A percentile compares a stretch with the other conserved stretches of the same genome.
phyloP scores from a whole-genome alignment of 495 filamentous ascomycete species.

The Baudoinia panamericana region DNA sequence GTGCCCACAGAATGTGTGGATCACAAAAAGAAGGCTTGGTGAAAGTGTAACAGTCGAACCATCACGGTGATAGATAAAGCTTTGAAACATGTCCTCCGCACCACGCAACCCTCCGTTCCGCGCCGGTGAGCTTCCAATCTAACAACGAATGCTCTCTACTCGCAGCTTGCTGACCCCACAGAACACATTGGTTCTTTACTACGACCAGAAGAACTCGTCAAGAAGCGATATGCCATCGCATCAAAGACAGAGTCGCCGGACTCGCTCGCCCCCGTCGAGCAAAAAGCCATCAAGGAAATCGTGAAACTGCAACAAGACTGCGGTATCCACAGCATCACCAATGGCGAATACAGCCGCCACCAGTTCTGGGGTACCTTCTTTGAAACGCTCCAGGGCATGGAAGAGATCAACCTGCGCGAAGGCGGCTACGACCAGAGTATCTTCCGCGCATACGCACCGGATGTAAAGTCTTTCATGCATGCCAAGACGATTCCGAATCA shows the following conservation, averaged over 20 bases:
- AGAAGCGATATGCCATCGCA: slow-evolving; percentile 27
- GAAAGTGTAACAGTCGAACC: no score
- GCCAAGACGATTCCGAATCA: slow-evolving; percentile 27
- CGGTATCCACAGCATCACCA: slow-evolving; percentile 24
- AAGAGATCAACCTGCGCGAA: slow-evolving; percentile 24
- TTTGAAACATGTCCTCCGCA: slow-evolving; percentile 19
- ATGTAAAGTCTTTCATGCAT: slow-evolving; percentile 28
- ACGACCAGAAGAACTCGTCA: slow-evolving; percentile 26
- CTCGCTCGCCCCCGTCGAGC: slow-evolving; percentile 22
- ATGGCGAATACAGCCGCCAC: slow-evolving; percentile 25
- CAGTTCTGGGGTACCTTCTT: slow-evolving; percentile 22
- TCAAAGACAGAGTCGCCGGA: slow-evolving; percentile 17
- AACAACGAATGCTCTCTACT: neutral
- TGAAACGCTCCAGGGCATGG: slow-evolving; percentile 11
- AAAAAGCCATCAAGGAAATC: slow-evolving; percentile 26
- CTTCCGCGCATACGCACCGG: slow-evolving; percentile 30
- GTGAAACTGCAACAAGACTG: slow-evolving; percentile 28
- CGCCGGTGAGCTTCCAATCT: slow-evolving; percentile 10
- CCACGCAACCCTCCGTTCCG: slow-evolving; percentile 26
- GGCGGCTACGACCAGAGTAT: slow-evolving; percentile 25
- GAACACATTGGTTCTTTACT: slow-evolving; percentile 28
- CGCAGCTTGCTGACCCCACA: neutral
- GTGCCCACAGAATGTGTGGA: no score
- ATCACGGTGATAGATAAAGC: no score
- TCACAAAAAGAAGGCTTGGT: no score